A percentile compares a stretch with the other conserved stretches of the same genome.
Conservation (phyloP, 208 protist genomes). For the Acanthamoeba lenticulata region DNA sequence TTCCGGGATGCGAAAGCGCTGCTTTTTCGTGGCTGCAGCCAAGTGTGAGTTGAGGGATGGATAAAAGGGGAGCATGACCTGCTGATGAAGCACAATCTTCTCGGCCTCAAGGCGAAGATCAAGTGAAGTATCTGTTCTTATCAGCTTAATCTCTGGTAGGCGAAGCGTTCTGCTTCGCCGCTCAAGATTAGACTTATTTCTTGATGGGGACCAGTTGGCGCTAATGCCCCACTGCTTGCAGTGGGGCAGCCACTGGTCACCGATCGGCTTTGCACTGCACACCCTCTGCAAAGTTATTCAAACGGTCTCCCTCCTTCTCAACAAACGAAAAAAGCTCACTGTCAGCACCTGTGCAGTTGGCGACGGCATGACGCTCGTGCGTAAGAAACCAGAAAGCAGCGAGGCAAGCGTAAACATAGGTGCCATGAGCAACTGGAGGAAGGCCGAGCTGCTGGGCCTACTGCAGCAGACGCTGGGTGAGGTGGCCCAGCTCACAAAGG, state of each 20-base stretch:
- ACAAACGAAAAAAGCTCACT: not conserved
- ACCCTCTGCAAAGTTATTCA: not conserved
- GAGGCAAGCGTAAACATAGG: not conserved
- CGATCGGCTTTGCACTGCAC: not conserved
- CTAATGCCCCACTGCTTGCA: not conserved
- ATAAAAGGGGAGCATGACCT: too few relatives aligned
- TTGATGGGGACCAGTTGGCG: too few relatives aligned
- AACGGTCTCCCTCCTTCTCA: not conserved
- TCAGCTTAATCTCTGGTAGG: too few relatives aligned
- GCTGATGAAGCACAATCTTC: too few relatives aligned
- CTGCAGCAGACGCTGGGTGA: not conserved
- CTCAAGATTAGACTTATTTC: too few relatives aligned
- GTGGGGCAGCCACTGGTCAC: not conserved
- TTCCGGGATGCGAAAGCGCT: not conserved
- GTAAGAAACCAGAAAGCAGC: not conserved
- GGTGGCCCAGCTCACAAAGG: not conserved
- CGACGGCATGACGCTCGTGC: not conserved
- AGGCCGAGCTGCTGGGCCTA: not conserved
- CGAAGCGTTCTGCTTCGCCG: too few relatives aligned
- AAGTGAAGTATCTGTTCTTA: too few relatives aligned
- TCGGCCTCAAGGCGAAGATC: too few relatives aligned
- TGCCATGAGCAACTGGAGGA: not conserved
- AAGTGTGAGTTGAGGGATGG: too few relatives aligned
- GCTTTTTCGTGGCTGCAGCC: not conserved
- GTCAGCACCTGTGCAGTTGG: not conserved